Base-by-base conservation (phyloP, 306 rosid genomes). In the Gleditsia sinensis region DNA sequence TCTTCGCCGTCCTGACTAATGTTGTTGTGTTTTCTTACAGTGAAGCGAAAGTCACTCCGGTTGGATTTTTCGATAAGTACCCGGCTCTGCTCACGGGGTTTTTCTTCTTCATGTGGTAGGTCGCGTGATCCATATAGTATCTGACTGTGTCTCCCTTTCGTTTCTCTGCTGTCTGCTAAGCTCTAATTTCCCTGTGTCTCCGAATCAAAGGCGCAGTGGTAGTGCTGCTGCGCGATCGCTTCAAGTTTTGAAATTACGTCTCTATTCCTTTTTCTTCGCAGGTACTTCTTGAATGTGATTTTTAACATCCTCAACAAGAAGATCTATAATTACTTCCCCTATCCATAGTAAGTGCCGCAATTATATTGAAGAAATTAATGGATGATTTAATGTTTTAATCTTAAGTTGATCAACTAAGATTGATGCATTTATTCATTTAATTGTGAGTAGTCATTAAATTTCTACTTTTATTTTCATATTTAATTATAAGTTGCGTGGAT, bases 241-340 rank as follows among this genome's bases (percentile, higher is more conserved):
- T 56, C 13, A 8, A 2, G 55, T 9, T 4, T 0, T 28, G 74
- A 61, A 78, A 59, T 81, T 77, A 75, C 78, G 10, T 30, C 0
- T 75, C 19, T 50, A 57, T 37, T 65, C 75, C 70, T 78, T 49
- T 46, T 10, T 36, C 65, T 72, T 61, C 67, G 85, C 84, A 94
- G 96, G 98, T 91, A 94, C 86, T 90, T 94, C 50, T 78, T 94
- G 76, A 94, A 94, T 67, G 98, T 94, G 69, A 94, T 94, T 75
- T 94, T 94, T 78, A 94, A 94, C 79, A 94, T 94, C 43, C 83
- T 94, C 82, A 94, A 94, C 90, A 94, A 94, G 89, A 94, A 90
- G 85, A 89, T 94, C 82, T 94, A 94, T 61, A 94, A 94, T 51
- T 94, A 94, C 49, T 94, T 94, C 82, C 98, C 98, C 34, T 94